A percentile compares a stretch with the other conserved stretches of the same genome.
These are phyloP conservation scores for Aspergillus sp. DNA, from an alignment of 2,329 filamentous ascomycete genomes.

Conservation along the genomic window DNA sequence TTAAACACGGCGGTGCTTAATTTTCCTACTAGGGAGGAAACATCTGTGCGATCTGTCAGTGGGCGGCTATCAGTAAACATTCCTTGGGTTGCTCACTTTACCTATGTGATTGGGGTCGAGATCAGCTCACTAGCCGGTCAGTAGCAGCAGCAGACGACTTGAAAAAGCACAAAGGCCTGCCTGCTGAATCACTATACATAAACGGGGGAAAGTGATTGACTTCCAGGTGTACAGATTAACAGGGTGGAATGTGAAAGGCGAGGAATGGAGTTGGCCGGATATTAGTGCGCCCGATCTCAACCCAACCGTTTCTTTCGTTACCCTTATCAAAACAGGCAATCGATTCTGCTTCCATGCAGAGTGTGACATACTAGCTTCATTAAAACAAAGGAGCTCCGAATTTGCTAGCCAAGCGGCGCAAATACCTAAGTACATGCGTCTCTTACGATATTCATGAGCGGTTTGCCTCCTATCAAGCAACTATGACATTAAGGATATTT, in stretches of 20 bases:
- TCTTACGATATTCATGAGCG: not conserved
- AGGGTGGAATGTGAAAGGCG: not conserved
- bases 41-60: not conserved
- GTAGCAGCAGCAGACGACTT: not conserved
- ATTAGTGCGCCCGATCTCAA: conserved; percentile 4
- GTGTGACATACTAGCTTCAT: not conserved
- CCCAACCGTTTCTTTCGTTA: not conserved
- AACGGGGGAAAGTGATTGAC: not conserved
- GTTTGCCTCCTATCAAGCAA: not conserved
- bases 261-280: conserved; percentile 3
- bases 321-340: not conserved
- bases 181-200: not conserved
- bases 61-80: not conserved
- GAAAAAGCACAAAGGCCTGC: not conserved
- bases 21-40: not conserved
- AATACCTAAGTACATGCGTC: not conserved
- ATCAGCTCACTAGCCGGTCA: not conserved
- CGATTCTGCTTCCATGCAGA: not conserved
- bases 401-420: not conserved
- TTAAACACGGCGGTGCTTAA: not conserved
- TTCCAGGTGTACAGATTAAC: not conserved
- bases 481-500: not conserved
- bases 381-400: not conserved
- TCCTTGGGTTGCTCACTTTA: not conserved
- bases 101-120: not conserved